These are phyloP conservation scores for Trifolium subterraneum DNA, from an alignment of 306 rosid species.

Conservation along the genomic window DNA sequence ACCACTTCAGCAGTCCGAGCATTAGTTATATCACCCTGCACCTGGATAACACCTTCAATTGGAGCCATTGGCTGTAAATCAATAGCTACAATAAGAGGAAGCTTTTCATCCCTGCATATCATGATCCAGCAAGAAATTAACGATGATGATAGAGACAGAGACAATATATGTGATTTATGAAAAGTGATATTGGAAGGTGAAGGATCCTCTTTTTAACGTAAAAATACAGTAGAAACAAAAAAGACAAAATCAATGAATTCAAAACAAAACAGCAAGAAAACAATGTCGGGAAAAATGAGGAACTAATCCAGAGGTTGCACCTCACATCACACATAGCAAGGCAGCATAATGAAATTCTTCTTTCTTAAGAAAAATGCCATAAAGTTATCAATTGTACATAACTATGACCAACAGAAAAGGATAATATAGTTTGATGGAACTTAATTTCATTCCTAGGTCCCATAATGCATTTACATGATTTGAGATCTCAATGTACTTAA, in stretches of 20 bases:
- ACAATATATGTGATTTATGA: slow-evolving; percentile 13
- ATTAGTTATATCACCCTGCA: slow-evolving; percentile 98
- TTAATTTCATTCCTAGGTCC: slow-evolving; percentile 34
- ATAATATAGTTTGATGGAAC: slow-evolving; percentile 10
- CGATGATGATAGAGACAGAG: slow-evolving; percentile 1
- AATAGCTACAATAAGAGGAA: slow-evolving; percentile 95
- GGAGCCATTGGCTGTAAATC: slow-evolving; percentile 99
- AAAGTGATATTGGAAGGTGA: not conserved
- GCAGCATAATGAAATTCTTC: not conserved
- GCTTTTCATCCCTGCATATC: slow-evolving; percentile 74
- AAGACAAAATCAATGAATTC: slow-evolving; percentile 23
- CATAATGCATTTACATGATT: not conserved
- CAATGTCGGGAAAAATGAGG: not conserved
- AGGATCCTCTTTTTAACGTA: not conserved
- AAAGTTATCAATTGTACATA: not conserved
- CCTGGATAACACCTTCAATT: slow-evolving; percentile 98
- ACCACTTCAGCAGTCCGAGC: slow-evolving; percentile 95
- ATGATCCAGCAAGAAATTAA: slow-evolving; percentile 41
- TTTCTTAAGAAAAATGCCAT: not conserved
- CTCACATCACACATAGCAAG: slow-evolving; percentile 12
- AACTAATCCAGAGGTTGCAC: slow-evolving; percentile 13
- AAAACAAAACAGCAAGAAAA: slow-evolving; percentile 14
- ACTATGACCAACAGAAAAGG: not conserved
- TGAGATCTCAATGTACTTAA: slow-evolving; percentile 4
- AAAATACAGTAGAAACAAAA: too few relatives aligned